phyloP scores from a whole-genome alignment of 177 flowering plant species.

The Vitis hybrid region DNA sequence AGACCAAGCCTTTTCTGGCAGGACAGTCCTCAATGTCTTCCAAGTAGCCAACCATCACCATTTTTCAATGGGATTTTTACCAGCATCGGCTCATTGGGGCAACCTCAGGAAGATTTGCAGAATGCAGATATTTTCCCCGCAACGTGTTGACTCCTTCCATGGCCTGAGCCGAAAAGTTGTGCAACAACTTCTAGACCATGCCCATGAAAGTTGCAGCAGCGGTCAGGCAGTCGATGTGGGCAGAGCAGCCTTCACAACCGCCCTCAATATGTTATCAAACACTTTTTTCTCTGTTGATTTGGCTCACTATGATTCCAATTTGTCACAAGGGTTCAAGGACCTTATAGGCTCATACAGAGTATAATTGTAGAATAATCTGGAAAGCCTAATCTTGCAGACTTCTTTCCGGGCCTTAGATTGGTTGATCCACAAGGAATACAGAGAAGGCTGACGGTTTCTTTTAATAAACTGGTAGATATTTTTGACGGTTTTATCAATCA shows the following conservation, averaged over 20 bases:
- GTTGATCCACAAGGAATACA: slow-evolving; percentile 31
- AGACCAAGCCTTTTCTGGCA: slow-evolving; percentile 8
- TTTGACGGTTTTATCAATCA: slow-evolving; percentile 21
- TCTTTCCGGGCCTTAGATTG: slow-evolving; percentile 20
- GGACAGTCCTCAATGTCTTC: slow-evolving; percentile 1
- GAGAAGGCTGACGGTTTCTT: background rate
- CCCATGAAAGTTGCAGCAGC: background rate
- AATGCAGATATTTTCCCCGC: slow-evolving; percentile 13
- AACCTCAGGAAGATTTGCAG: slow-evolving; percentile 14
- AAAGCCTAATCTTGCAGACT: slow-evolving; percentile 23
- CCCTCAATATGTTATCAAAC: slow-evolving; percentile 19
- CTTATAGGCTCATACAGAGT: slow-evolving; percentile 1
- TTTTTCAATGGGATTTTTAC: slow-evolving; percentile 8
- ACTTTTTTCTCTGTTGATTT: slow-evolving; percentile 27
- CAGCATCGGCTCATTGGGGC: slow-evolving; percentile 7
- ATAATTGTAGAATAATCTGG: slow-evolving; percentile 16
- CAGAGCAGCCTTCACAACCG: slow-evolving; percentile 11
- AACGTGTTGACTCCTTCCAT: slow-evolving; percentile 10
- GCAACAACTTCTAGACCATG: slow-evolving; percentile 11
- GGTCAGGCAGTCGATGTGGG: slow-evolving; percentile 10
- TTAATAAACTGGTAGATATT: background rate
- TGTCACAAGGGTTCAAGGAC: slow-evolving; percentile 18
- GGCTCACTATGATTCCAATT: slow-evolving; percentile 1
- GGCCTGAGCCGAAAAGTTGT: slow-evolving; percentile 14
- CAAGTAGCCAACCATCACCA: background rate